phyloP scores from a whole-genome alignment of 2,329 filamentous ascomycete species.

The Plenodomus tracheiphilus region DNA sequence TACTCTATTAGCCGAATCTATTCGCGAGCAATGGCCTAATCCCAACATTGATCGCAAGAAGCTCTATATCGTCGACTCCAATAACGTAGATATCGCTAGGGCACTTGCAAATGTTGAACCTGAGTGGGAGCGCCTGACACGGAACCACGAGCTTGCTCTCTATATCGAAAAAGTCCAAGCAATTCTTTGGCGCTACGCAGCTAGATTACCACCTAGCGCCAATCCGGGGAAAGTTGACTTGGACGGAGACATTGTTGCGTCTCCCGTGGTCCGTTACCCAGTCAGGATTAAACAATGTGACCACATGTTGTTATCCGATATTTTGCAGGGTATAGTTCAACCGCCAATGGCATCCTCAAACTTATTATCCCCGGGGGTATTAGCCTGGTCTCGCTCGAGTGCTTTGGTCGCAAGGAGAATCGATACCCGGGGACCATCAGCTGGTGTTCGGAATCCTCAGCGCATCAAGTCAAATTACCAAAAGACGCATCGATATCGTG shows the following conservation, averaged over 20 bases:
- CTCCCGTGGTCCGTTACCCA: not conserved
- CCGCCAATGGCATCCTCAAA: not conserved
- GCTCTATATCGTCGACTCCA: constrained; percentile 28
- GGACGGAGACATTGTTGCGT: not conserved
- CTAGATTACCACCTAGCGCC: not conserved
- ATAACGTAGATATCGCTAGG: constrained; percentile 39
- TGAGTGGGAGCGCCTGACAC: constrained; percentile 55
- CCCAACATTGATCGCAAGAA: constrained; percentile 33
- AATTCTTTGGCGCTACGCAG: constrained; percentile 21
- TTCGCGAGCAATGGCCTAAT: constrained; percentile 47
- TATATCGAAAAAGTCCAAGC: constrained; percentile 52
- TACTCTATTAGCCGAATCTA: constrained; percentile 44
- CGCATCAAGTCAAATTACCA: not conserved
- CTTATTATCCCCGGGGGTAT: not conserved
- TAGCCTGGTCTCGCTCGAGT: not conserved
- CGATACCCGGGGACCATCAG: not conserved
- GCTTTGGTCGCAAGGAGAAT: not conserved
- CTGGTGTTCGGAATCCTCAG: not conserved
- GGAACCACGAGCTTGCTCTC: constrained; percentile 52
- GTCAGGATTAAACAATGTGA: not conserved
- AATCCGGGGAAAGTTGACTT: no score
- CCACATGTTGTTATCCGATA: not conserved
- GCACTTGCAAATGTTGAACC: constrained; percentile 48
- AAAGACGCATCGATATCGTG: not conserved
- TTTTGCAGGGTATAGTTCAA: not conserved